Base-by-base conservation (phyloP, 345 rosid species). In the Populus euphratica region DNA sequence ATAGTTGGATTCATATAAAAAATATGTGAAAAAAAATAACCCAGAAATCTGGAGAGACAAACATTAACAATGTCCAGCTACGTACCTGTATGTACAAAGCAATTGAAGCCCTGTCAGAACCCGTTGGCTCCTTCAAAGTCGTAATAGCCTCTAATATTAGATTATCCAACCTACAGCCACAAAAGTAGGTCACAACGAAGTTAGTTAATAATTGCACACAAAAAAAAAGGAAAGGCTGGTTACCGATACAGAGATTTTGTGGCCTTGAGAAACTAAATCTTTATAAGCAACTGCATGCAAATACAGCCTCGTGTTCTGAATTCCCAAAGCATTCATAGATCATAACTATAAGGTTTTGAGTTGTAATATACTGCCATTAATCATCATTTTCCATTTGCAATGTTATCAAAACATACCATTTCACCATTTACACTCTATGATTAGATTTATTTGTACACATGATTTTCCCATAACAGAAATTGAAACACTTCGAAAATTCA, bases 21-120 rank as follows among this genome's bases (percentile, higher is more conserved):
- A 72, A 27, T 33, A 0, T 33, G 5, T 4, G 5, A 33, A 20
- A 25, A 25, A 38, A 27, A 5, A 73, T 5, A 44, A n/a, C 5
- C 36, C 36, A 38, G 35, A 59, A 59, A 18, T 59, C 64, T 59
- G 64, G 35, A 64, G 14, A 64, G 36, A 33, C 36, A 8, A 25
- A 29, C 23, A 35, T 13, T 16, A 64, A 39, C 43, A 16, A 16
- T 71, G 5, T 27, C 73, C 50, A 47, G 80, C 41, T 25, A 38
- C 33, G 62, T 79, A 94, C 98, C 96, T 94, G 93, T 81, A 94
- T 91, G 85, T 87, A 92, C 79, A 77, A 21, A 47, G 92, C 86
- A 83, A 94, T 92, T 13, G 97, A 86, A 78, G 91, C 87, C 82
- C 89, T 85, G 79, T 94, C 98, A 78, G 94, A 92, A 83, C 97